These are phyloP conservation scores for Colletotrichum coccodes DNA, from an alignment of 2,329 filamentous ascomycete genomes.

Conservation along the genomic window DNA sequence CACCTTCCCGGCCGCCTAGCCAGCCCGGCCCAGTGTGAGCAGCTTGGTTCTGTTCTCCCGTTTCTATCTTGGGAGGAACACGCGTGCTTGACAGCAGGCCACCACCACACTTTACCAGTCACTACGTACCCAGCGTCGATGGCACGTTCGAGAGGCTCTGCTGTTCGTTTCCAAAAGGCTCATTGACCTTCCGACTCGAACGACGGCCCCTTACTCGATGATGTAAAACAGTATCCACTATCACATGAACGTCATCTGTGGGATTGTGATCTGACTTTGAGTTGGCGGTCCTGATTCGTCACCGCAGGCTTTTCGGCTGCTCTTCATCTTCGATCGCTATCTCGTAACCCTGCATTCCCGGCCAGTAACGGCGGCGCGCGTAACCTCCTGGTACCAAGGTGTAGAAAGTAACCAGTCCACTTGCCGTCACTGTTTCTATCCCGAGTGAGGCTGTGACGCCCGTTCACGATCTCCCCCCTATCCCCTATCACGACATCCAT, in stretches of 20 bases:
- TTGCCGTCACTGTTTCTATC: conserved; percentile 17
- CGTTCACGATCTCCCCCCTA: not conserved
- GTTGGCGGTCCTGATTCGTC: conserved; percentile 6
- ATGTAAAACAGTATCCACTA: conserved; percentile 24
- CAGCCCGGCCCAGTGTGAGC: not conserved
- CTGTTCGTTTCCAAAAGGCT: conserved; percentile 13
- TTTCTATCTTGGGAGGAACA: not conserved
- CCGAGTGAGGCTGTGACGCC: conserved; percentile 25
- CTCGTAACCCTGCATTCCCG: not conserved
- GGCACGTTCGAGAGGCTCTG: conserved; percentile 22
- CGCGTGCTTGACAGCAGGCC: conserved; percentile 9
- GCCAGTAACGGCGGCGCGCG: not conserved
- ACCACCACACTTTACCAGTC: not conserved
- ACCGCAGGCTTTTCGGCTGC: not conserved
- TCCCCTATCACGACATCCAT: not conserved
- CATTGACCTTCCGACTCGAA: conserved; percentile 1
- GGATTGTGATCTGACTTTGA: conserved; percentile 17
- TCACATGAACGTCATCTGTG: conserved; percentile 18
- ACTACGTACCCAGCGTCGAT: not conserved
- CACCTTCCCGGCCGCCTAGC: not conserved
- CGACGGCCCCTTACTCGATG: conserved; percentile 8
- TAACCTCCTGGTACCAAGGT: conserved; percentile 10
- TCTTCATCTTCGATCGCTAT: not conserved
- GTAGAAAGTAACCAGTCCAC: no score
- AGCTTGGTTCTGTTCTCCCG: not conserved